Evolutionary conservation across 2,329 filamentous ascomycete genomes (phyloP).

Genomic region (Xylaria arbuscula): DNA sequence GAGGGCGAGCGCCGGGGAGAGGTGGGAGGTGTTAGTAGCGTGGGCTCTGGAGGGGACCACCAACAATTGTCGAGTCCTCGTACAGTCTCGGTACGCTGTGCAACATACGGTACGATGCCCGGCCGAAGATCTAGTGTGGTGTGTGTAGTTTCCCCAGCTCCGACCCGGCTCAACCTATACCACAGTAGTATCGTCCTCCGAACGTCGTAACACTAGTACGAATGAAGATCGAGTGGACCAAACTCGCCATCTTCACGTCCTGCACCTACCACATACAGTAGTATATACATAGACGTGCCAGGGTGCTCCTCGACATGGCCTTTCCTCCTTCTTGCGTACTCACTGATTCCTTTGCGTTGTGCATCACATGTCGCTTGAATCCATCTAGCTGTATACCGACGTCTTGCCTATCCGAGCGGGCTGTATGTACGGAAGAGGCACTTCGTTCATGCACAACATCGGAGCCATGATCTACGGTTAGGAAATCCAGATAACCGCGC

Average conservation of each 20-base stretch:
- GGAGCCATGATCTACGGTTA: constrained; percentile 38
- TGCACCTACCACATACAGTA: constrained; percentile 20
- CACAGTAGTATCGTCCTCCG: constrained; percentile 35
- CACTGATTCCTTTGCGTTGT: constrained; percentile 19
- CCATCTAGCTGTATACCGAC: constrained; percentile 24
- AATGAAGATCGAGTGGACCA: constrained; percentile 31
- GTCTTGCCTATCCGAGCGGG: constrained; percentile 31
- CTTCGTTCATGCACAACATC: constrained; percentile 41
- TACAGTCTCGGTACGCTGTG: constrained; percentile 35
- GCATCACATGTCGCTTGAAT: constrained; percentile 23
- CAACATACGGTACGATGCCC: constrained; percentile 36
- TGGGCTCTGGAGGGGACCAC: constrained; percentile 9
- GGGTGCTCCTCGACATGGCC: constrained; percentile 36
- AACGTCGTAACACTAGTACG: constrained; percentile 31
- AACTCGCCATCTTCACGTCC: constrained; percentile 28
- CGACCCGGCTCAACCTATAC: constrained; percentile 35
- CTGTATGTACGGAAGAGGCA: constrained; percentile 44
- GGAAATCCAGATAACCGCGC: constrained; percentile 22
- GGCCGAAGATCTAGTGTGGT: constrained; percentile 32
- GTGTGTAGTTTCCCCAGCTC: constrained; percentile 37
- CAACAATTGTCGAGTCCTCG: constrained; percentile 33
- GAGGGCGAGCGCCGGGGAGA: constrained; percentile 26
- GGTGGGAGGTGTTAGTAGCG: constrained; percentile 22
- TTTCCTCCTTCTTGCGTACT: constrained; percentile 35
- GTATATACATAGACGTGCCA: constrained; percentile 32